These are phyloP conservation scores for Termitomyces sp. DNA, from an alignment of 768 basidiomycete species.

Conservation along the genomic window DNA sequence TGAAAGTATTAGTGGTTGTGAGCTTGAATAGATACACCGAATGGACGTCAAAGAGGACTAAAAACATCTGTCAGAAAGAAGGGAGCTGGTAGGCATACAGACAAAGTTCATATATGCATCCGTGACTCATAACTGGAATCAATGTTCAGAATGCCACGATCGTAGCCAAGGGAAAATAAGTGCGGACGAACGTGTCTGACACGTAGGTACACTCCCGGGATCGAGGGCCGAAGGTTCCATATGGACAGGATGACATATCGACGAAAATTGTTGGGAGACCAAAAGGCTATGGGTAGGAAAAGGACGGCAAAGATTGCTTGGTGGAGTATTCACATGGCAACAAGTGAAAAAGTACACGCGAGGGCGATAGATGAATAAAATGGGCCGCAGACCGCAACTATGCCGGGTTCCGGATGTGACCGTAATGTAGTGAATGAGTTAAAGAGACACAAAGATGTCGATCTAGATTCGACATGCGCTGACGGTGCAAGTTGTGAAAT, in stretches of 20 bases:
- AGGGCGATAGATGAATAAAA: conserved; percentile 20
- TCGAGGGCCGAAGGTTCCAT: conserved; percentile 27
- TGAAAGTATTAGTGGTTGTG: conserved; percentile 15
- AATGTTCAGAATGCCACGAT: conserved; percentile 12
- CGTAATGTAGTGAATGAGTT: conserved; percentile 26
- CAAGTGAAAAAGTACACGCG: conserved; percentile 24
- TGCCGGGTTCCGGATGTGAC: conserved; percentile 26
- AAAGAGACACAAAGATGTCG: conserved; percentile 19
- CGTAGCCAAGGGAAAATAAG: neutral
- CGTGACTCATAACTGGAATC: conserved; percentile 11
- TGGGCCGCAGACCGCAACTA: conserved; percentile 21
- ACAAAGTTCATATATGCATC: conserved; percentile 16
- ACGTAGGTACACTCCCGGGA: conserved; percentile 21
- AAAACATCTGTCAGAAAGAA: conserved; percentile 12
- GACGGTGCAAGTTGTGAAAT: conserved; percentile 4
- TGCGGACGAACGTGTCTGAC: conserved; percentile 11
- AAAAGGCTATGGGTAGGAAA: conserved; percentile 23
- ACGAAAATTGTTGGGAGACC: conserved; percentile 28
- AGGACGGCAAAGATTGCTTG: conserved; percentile 19
- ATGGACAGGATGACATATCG: conserved; percentile 65
- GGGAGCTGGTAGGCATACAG: conserved; percentile 9
- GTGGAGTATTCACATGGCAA: conserved; percentile 27
- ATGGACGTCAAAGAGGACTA: conserved; percentile 11
- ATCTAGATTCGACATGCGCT: conserved; percentile 22
- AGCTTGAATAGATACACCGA: conserved; percentile 11